Conservation (phyloP, 768 basidiomycete species). For the Russula earlei region DNA sequence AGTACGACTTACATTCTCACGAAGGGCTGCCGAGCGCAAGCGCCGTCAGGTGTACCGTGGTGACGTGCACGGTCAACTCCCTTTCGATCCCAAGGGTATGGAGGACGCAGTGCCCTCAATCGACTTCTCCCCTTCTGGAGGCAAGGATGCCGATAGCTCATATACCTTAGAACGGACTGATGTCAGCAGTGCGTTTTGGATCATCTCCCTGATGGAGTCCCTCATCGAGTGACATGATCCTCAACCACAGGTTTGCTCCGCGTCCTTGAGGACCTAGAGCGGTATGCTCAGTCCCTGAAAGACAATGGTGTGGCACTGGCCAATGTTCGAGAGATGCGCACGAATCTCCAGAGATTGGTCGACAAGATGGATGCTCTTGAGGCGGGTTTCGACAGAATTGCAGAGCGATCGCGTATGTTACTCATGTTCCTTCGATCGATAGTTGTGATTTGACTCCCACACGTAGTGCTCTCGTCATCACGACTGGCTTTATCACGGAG, state of each 20-base stretch:
- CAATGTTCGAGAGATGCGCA: conserved; percentile 52
- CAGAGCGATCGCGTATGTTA: conserved; percentile 64
- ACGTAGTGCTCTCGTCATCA: conserved; percentile 66
- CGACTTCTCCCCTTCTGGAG: conserved; percentile 65
- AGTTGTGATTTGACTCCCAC: conserved; percentile 23
- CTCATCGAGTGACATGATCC: background rate
- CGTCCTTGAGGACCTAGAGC: conserved; percentile 55
- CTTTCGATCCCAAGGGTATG: conserved; percentile 75
- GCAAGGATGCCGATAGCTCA: conserved; percentile 35
- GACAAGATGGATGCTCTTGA: conserved; percentile 68
- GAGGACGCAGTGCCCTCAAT: conserved; percentile 67
- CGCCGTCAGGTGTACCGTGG: too few relatives aligned
- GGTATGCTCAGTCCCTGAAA: conserved; percentile 36
- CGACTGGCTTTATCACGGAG: conserved; percentile 58
- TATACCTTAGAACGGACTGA: conserved; percentile 61
- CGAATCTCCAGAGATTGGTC: conserved; percentile 57
- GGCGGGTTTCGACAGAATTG: too few relatives aligned
- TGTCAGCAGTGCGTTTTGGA: conserved; percentile 52
- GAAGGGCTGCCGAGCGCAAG: too few relatives aligned
- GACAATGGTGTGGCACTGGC: conserved; percentile 35
- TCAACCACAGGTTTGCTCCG: conserved; percentile 43
- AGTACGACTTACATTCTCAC: too few relatives aligned
- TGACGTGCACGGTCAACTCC: too few relatives aligned
- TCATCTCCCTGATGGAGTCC: background rate
- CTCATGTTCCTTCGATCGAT: too few relatives aligned